Base-by-base conservation (phyloP, 1,284 basidiomycete species). In the Vanrija sp. region DNA sequence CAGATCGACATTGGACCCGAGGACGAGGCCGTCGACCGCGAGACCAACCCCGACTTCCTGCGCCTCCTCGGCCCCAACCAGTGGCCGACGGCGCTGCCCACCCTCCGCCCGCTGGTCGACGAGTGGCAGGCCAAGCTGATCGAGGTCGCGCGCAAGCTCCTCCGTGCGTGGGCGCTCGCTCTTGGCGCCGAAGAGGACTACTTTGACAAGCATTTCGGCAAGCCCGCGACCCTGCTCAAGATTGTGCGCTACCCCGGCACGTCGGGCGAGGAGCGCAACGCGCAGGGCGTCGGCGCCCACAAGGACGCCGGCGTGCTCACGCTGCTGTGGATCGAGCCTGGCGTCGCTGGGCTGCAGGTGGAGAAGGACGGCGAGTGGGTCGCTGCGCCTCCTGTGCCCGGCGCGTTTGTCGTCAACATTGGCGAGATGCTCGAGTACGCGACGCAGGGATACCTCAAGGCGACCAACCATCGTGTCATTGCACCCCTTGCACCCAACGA, bases 331-430 rank as follows among this genome's bases (percentile, higher is more conserved):
- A 43, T 59, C 19, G 25, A 55, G 51, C 57, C 53, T 0, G 56
- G 52, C 0, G 41, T 36, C 0, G 49, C 41, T 1, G 57, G 57
- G 3, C 47, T 59, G 44, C 48, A 49, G 25, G 45, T 44, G 0
- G 36, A 37, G 5, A 41, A 44, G 14, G 48, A 43, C 19, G 86
- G 86, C 0, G 75, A 83, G 51, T 88, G 86, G 87, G 85, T 89
- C 48, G 84, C 87, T 48, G 86, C 82, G 0, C 49, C 43, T 5
- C 39, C 35, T 8, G 81, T 85, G 39, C 82, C 83, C 0, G 82
- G 82, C 3, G 87, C 86, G 1, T 85, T 89, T 59, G 85, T 90
- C 8, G 78, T 84, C 35, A 83, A 83, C 61, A 82, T 88, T 46
- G 87, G 86, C 2, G 87, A 87, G 51, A 72, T 72, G 62, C 58